Conservation (phyloP, 2,329 filamentous ascomycete genomes). For the Didymella sp. region DNA sequence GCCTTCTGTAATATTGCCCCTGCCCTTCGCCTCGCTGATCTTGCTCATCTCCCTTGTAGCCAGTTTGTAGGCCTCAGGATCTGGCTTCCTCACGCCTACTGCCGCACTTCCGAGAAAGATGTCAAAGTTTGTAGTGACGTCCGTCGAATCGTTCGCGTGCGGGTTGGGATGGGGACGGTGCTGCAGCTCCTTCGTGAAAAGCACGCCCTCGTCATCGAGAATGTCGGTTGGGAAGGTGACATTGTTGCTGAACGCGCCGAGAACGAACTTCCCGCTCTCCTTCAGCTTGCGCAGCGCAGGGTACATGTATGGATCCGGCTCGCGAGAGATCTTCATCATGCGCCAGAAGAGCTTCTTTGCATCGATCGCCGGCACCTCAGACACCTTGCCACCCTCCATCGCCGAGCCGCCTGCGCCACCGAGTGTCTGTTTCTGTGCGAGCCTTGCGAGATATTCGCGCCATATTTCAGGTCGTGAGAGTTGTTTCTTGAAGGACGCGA, state of each 20-base stretch:
- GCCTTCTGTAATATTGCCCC: slow-evolving; percentile 61
- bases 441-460: slow-evolving; percentile 62
- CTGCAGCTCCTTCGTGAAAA: slow-evolving; percentile 48
- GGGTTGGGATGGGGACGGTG: slow-evolving; percentile 31
- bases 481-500: slow-evolving; percentile 75
- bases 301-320: slow-evolving; percentile 85
- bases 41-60: slow-evolving; percentile 72
- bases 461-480: slow-evolving; percentile 72
- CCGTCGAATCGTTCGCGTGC: slow-evolving; percentile 45
- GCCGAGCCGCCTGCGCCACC: slow-evolving; percentile 43
- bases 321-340: slow-evolving; percentile 81
- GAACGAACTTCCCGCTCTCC: slow-evolving; percentile 46
- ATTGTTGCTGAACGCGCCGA: slow-evolving; percentile 90
- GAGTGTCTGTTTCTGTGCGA: slow-evolving; percentile 26
- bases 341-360: slow-evolving; percentile 82
- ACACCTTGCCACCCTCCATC: slow-evolving; percentile 47
- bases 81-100: slow-evolving; percentile 86
- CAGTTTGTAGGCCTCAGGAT: slow-evolving; percentile 78
- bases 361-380: slow-evolving; percentile 75
- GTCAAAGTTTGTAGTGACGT: slow-evolving; percentile 75
- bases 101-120: slow-evolving; percentile 88
- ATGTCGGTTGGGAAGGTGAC: slow-evolving; percentile 83
- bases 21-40: slow-evolving; percentile 64
- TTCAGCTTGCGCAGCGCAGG: slow-evolving; percentile 77
- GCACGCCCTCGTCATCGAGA: slow-evolving; percentile 62